Base-by-base conservation (phyloP, 305 asterid species). In the Fraxinus velutina region DNA sequence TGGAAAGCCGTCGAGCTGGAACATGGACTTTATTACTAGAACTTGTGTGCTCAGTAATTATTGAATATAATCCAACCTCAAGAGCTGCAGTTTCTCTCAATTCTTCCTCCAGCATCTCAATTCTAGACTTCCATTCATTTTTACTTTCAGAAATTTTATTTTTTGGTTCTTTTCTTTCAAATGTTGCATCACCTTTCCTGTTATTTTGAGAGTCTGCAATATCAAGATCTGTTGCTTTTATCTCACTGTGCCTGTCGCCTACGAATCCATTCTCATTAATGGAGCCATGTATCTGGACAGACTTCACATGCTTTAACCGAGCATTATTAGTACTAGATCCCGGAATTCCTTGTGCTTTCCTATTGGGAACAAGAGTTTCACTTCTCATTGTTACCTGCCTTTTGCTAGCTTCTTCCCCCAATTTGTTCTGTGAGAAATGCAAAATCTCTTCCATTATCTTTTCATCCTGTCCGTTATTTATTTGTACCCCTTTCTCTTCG, bases 1-100 rank as follows among this genome's bases (percentile, higher is more conserved):
- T 88, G 6, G 97, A 90, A 42, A 96, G 90, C 73, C 99, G 87
- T 24, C 98, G 88, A 80, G 99, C 97, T 9, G 99, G 95, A 73
- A 97, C 89, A 79, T 94, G 99, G 60, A 96, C 94, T 86, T 93
- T 96, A 82, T 87, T 87, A 24, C 79, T 86, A 24, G 99, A 96
- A 81, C 94, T 83, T 32, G 93, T 92, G 83, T 96, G 99, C 89
- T 94, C 99, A 32, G 99, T 89, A 73, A 90, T 91, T 68, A 90
- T 83, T 5, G 97, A 90, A 88, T 91, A 96, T 73, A 96, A 93
- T 52, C 93, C 91, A 83, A 92, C 88, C 89, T 96, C 99, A 6
- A 94, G 84, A 5, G 88, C 94, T 10, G 98, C 98, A 33, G 93
- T 83, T 87, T 96, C 98, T 86, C 86, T 91, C 87, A 96, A 34